A percentile compares a stretch with the other conserved stretches of the same genome.
Evolutionary conservation across 495 filamentous ascomycete genomes (phyloP).

Genomic region (Tuber aestivum): DNA sequence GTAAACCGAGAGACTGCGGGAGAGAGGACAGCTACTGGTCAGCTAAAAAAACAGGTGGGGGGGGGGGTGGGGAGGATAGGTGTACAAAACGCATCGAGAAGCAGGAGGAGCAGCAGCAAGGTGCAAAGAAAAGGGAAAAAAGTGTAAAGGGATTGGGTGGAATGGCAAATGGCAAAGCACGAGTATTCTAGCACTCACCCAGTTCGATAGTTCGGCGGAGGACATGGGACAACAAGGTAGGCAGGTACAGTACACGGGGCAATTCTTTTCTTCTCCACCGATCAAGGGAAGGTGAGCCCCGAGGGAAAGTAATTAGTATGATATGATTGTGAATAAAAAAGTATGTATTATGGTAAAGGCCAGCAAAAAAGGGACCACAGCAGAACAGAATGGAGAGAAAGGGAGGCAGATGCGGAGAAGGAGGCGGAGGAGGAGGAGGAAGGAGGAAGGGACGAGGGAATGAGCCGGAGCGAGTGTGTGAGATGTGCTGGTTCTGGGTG

Average conservation of each 20-base stretch:
- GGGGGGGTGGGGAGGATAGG: slow-evolving; percentile 20
- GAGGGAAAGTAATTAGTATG: slow-evolving; percentile 1
- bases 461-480: slow-evolving; percentile 5
- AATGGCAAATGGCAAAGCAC: not conserved
- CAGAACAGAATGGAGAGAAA: slow-evolving; percentile 29
- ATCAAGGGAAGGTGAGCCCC: slow-evolving; percentile 13
- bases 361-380: slow-evolving; percentile 16
- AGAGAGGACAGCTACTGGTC: slow-evolving; percentile 27
- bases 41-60: slow-evolving; percentile 38
- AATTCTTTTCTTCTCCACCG: slow-evolving; percentile 4
- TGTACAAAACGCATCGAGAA: slow-evolving; percentile 28
- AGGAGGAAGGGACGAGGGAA: slow-evolving; percentile 17
- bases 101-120: slow-evolving; percentile 29
- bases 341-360: not conserved
- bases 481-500: not conserved
- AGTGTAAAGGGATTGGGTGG: not conserved
- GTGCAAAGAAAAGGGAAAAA: slow-evolving; percentile 7
- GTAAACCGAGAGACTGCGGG: slow-evolving; percentile 35
- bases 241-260: slow-evolving; percentile 10
- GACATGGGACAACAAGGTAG: slow-evolving; percentile 34
- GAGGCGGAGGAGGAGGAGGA: slow-evolving; percentile 12
- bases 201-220: slow-evolving; percentile 34
- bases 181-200: slow-evolving; percentile 30
- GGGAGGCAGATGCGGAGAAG: slow-evolving; percentile 17
- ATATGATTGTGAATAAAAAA: not conserved